Evolutionary conservation across 306 rosid species (phyloP).

Genomic region (Begonia masoniana): DNA sequence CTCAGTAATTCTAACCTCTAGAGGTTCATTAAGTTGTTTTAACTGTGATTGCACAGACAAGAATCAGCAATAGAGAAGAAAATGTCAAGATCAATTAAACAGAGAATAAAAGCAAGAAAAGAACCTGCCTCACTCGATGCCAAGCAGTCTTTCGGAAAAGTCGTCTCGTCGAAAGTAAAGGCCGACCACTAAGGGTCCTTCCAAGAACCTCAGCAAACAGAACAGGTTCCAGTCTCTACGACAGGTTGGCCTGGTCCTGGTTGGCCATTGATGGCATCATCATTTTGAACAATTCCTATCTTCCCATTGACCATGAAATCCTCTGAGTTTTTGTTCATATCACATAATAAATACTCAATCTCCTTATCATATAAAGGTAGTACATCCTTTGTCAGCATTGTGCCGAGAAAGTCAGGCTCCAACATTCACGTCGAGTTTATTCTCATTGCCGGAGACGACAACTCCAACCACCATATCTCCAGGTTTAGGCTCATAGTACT

Average conservation of each 20-base stretch:
- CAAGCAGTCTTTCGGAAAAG: conserved; percentile 72
- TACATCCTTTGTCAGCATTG: conserved; percentile 95
- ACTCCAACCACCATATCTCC: conserved; percentile 90
- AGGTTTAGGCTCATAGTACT: conserved; percentile 87
- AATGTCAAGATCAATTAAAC: neutral
- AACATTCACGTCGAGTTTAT: conserved; percentile 73
- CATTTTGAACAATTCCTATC: conserved; percentile 66
- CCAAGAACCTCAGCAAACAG: conserved; percentile 97
- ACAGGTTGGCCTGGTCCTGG: conserved; percentile 49
- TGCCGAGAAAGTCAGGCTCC: conserved; percentile 88
- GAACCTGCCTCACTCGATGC: conserved; percentile 99
- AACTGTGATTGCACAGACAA: conserved; percentile 44
- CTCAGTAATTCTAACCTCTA: conserved; percentile 69
- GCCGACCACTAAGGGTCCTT: conserved; percentile 83
- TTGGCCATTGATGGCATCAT: conserved; percentile 45
- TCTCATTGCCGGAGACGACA: conserved; percentile 86
- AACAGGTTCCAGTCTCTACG: conserved; percentile 72
- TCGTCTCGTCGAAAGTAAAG: conserved; percentile 81
- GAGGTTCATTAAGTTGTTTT: conserved; percentile 66
- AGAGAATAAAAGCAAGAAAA: conserved; percentile 34
- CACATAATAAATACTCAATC: conserved; percentile 69
- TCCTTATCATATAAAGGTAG: conserved; percentile 83
- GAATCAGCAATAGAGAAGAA: conserved; percentile 1
- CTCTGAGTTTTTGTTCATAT: conserved; percentile 35
- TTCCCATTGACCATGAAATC: conserved; percentile 54